Evolutionary conservation across 2,329 filamentous ascomycete genomes (phyloP), one percentile per base, ranked within the genome.

Genomic region (Epichloe glyceriae): DNA sequence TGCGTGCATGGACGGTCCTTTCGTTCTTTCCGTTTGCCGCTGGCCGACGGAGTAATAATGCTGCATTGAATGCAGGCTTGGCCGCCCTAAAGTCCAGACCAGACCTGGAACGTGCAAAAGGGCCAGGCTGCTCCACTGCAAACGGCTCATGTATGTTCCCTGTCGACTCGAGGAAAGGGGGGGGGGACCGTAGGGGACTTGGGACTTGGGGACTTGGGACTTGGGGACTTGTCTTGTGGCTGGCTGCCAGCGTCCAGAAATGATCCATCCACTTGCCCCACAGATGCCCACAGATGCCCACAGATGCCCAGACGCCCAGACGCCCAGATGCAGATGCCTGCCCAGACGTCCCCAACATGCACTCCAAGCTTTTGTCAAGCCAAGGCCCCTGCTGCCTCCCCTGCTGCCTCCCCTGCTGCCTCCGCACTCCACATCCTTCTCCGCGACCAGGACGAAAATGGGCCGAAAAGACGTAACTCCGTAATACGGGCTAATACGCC

Each of bases 351-450:
- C 30, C 22, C 22, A 43, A 19, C 22, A 34, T 45, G 35, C 41
- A 41, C 26, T 14, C 35, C 46, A 37, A 35, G 20, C n/a, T 38
- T 34, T 43, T 14, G 20, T n/a, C 12, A 22, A n/a, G n/a, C 38
- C 34, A 43, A 12, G 20, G 22, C 38, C 15, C 47, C 40, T 52
- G 46, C 46, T 20, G 46, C 38, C 52, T 51, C 52, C 52, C 40
- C 40, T 52, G 46, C 46, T n/a, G 46, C 38, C 52, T 51, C 52
- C 52, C 40, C 40, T 52, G 46, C 46, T n/a, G 46, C 38, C 52
- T 51, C 52, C 52, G 45, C 52, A 53, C 52, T 49, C 52, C 52
- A 49, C 46, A 45, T 43, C 50, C 33, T n/a, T 40, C 46, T 49
- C 50, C 50, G 41, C 34, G 42, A 20, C 40, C 30, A 48, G 37